Evolutionary conservation across 2,329 filamentous ascomycete species (phyloP).

Genomic region (Scytalidium sp.): DNA sequence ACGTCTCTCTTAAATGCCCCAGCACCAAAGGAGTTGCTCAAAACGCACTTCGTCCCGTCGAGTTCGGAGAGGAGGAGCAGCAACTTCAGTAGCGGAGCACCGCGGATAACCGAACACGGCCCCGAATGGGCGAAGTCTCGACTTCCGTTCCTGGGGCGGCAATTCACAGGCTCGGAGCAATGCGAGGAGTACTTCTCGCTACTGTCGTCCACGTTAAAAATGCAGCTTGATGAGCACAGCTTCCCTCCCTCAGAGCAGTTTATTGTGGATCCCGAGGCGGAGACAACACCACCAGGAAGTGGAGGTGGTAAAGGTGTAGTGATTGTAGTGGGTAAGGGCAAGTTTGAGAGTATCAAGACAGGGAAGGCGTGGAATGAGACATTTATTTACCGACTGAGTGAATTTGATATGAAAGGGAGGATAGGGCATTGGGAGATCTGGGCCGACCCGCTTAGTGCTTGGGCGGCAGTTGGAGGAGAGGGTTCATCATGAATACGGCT

Average conservation of each 20-base stretch:
- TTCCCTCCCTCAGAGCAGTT: constrained; percentile 5
- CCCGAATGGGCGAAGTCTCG: constrained; percentile 32
- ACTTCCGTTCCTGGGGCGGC: constrained; percentile 36
- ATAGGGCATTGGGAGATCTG: constrained; percentile 41
- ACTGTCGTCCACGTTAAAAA: constrained; percentile 26
- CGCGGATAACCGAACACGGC: constrained; percentile 38
- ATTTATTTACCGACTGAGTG: constrained; percentile 37
- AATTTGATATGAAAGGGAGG: constrained; percentile 33
- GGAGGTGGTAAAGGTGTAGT: constrained; percentile 24
- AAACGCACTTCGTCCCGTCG: constrained; percentile 4
- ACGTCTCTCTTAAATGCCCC: not conserved
- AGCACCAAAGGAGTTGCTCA: constrained; percentile 3
- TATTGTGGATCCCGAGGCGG: constrained; percentile 30
- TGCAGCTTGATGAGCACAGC: constrained; percentile 1
- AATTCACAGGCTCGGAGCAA: constrained; percentile 26
- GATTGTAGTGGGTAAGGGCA: constrained; percentile 31
- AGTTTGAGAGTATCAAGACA: constrained; percentile 33
- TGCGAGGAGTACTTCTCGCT: constrained; percentile 37
- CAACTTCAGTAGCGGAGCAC: no score
- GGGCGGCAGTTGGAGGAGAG: constrained; percentile 29
- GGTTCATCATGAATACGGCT: not conserved
- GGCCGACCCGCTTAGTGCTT: constrained; percentile 40
- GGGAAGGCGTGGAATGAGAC: constrained; percentile 36
- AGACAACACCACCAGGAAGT: not conserved
- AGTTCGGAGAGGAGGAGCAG: no score